phyloP scores from a whole-genome alignment of 2,329 filamentous ascomycete genomes.

The Aspergillus transmontanensis region DNA sequence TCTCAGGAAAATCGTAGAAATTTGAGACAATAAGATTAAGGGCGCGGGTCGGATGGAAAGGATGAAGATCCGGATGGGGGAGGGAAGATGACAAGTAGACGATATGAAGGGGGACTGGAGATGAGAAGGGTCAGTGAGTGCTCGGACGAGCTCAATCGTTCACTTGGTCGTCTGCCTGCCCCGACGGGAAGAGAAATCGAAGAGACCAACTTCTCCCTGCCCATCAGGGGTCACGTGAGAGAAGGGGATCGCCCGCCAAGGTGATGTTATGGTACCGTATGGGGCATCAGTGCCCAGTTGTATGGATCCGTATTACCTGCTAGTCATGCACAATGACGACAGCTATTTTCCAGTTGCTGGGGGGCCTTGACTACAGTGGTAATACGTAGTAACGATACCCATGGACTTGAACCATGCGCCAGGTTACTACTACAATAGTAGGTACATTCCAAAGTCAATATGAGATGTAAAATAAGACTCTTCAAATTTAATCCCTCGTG shows the following conservation, averaged over 20 bases:
- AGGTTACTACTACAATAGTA: background rate
- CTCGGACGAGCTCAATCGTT: conserved; percentile 1
- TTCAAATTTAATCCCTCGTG: background rate
- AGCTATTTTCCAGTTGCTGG: background rate
- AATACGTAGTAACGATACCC: background rate
- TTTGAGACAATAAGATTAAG: background rate
- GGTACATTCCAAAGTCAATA: background rate
- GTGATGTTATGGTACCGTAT: background rate
- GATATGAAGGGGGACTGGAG: background rate
- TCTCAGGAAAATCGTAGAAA: conserved; percentile 3
- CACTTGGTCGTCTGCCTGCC: conserved; percentile 1
- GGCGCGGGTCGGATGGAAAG: background rate
- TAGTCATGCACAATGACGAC: conserved; percentile 1
- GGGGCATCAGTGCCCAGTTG: background rate
- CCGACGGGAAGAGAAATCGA: background rate
- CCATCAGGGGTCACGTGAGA: background rate
- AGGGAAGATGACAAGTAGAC: conserved; percentile 3
- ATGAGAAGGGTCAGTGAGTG: background rate
- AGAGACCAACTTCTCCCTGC: background rate
- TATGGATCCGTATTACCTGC: conserved; percentile 1
- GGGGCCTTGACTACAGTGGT: background rate
- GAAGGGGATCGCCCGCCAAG: background rate
- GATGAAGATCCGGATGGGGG: conserved; percentile 3
- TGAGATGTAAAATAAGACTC: background rate
- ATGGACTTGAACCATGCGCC: background rate